Percentiles rank a stretch among this genome's conserved stretches.
phyloP scores from a whole-genome alignment of 75 land plant genomes.

The Azolla pinnata region DNA sequence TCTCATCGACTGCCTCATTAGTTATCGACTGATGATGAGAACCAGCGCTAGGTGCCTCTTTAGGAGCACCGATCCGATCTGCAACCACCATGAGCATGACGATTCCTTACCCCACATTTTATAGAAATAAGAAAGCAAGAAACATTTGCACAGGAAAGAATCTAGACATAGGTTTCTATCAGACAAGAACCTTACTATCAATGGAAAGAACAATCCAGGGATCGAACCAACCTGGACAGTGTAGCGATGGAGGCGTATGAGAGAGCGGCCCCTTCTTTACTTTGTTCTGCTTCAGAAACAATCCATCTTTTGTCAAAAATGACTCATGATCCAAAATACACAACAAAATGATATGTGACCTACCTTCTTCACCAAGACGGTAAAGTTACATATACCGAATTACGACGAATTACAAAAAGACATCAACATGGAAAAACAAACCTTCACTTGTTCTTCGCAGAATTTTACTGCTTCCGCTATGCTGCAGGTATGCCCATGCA shows the following conservation, averaged over 20 bases:
- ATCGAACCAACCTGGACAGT: background rate
- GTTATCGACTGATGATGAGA: background rate
- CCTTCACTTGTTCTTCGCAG: slow-evolving; percentile 92
- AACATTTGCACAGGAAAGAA: too few relatives aligned
- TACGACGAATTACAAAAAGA: background rate
- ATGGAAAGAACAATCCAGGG: too few relatives aligned
- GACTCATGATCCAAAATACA: too few relatives aligned
- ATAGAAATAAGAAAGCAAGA: too few relatives aligned
- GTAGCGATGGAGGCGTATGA: background rate
- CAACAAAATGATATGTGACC: too few relatives aligned
- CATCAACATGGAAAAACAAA: background rate
- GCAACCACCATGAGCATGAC: too few relatives aligned
- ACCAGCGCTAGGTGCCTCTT: background rate
- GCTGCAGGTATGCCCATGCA: slow-evolving; percentile 65
- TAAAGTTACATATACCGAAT: background rate
- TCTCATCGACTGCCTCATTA: background rate
- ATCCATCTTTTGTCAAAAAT: too few relatives aligned
- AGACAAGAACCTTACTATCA: too few relatives aligned
- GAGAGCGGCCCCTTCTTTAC: background rate
- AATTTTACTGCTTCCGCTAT: slow-evolving; percentile 63
- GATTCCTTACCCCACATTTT: too few relatives aligned
- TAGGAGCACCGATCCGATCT: background rate
- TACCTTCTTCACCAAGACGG: too few relatives aligned
- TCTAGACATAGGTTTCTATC: too few relatives aligned
- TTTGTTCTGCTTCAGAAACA: background rate